phyloP scores from a whole-genome alignment of 2,329 filamentous ascomycete genomes.

The Phaeosphaeriaceae sp. region DNA sequence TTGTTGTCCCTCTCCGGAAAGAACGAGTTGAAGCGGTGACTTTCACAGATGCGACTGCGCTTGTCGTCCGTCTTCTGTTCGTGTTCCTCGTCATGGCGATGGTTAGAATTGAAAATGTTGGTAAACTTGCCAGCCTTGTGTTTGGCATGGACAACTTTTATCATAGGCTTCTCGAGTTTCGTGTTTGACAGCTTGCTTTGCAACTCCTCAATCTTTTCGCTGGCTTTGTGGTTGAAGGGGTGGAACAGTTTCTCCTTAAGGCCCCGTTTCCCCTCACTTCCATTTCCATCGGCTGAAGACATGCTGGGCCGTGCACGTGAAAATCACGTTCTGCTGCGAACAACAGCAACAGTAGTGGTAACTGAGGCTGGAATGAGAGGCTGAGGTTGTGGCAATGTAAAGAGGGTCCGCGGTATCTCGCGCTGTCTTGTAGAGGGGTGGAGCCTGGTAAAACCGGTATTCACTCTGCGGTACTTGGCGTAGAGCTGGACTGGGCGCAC shows the following conservation, averaged over 20 bases:
- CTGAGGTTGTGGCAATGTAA: constrained; percentile 29
- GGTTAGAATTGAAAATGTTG: constrained; percentile 81
- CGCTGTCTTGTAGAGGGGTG: constrained; percentile 29
- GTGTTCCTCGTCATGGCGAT: constrained; percentile 93
- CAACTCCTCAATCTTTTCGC: constrained; percentile 40
- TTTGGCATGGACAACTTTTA: constrained; percentile 66
- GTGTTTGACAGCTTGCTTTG: constrained; percentile 57
- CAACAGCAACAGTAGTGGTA: constrained; percentile 4
- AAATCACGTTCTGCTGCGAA: constrained; percentile 11
- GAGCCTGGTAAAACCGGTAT: constrained; percentile 30
- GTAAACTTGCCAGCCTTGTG: constrained; percentile 70
- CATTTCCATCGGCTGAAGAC: constrained; percentile 13
- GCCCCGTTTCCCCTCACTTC: constrained; percentile 28
- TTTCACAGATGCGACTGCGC: constrained; percentile 73
- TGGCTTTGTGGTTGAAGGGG: constrained; percentile 43
- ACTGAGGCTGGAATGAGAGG: constrained; percentile 23
- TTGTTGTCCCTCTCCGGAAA: constrained; percentile 88
- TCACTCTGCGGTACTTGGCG: constrained; percentile 21
- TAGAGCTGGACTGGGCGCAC: constrained; percentile 11
- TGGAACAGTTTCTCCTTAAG: constrained; percentile 49
- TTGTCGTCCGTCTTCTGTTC: constrained; percentile 86
- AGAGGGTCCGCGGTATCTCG: constrained; percentile 19
- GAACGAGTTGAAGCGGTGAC: constrained; percentile 87
- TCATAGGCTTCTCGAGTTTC: constrained; percentile 53
- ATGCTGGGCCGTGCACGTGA: constrained; percentile 23